Conservation (phyloP, 1,139 yeast species). For the Hyphopichia buzzinii region DNA sequence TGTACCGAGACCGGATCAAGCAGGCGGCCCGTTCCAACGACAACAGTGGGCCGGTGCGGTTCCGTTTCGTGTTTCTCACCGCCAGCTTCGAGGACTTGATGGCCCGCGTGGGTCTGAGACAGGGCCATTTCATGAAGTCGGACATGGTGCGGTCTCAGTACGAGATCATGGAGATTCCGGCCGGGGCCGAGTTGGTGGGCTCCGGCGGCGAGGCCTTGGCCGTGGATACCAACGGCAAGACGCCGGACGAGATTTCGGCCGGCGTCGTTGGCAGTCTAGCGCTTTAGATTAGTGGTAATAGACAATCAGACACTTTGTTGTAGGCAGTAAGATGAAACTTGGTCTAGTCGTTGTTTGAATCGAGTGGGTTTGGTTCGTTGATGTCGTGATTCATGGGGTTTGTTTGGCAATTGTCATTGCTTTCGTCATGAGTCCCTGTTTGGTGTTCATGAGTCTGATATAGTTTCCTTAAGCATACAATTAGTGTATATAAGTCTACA, state of each 20-base stretch:
- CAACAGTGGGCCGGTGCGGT: conserved; percentile 29
- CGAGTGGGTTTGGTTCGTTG: no score
- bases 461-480: no score
- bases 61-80: conserved; percentile 64
- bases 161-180: conserved; percentile 70
- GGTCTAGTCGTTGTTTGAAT: no score
- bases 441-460: no score
- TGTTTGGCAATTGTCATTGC: no score
- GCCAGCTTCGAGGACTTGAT: conserved; percentile 62
- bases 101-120: conserved; percentile 57
- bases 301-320: no score
- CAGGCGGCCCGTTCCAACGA: conserved; percentile 16
- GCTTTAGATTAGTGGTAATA: no score
- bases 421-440: no score
- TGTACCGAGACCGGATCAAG: conserved; percentile 62
- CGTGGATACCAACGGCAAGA: conserved; percentile 40
- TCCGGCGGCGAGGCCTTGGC: conserved; percentile 39
- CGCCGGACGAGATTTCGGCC: conserved; percentile 38
- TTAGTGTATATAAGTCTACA: no score
- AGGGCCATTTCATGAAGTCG: conserved; percentile 82
- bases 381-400: no score
- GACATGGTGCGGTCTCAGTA: conserved; percentile 81
- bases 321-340: no score
- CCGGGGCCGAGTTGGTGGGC: conserved; percentile 32
- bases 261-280: no score